phyloP scores from a whole-genome alignment of 768 basidiomycete species.

The Gymnopilus dilepis region DNA sequence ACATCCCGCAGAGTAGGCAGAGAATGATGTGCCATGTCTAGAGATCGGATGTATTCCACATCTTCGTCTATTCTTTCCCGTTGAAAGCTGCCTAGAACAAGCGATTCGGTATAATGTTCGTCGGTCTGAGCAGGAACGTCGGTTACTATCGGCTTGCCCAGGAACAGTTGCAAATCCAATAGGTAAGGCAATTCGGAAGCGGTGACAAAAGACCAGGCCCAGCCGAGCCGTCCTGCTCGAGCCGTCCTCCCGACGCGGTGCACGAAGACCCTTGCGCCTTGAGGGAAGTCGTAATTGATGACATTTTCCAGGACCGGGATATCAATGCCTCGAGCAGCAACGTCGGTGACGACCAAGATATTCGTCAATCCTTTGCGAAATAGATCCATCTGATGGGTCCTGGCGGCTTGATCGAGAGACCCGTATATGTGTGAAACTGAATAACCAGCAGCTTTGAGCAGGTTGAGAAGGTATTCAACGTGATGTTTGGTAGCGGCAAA shows the following conservation, averaged over 20 bases:
- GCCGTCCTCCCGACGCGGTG: slow-evolving; percentile 98
- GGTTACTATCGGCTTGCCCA: slow-evolving; percentile 75
- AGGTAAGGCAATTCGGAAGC: slow-evolving; percentile 87
- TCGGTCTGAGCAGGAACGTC: slow-evolving; percentile 57
- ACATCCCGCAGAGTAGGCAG: slow-evolving; percentile 75
- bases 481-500: slow-evolving; percentile 99
- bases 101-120: slow-evolving; percentile 68
- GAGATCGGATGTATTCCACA: slow-evolving; percentile 73
- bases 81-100: slow-evolving; percentile 84
- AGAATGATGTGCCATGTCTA: slow-evolving; percentile 68
- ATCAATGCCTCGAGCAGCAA: slow-evolving; percentile 97
- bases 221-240: slow-evolving; percentile 91
- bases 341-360: slow-evolving; percentile 95
- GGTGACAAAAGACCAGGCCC: slow-evolving; percentile 96
- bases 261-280: slow-evolving; percentile 90
- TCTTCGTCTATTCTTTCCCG: slow-evolving; percentile 84
- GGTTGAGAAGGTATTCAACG: slow-evolving; percentile 87
- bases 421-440: slow-evolving; percentile 95
- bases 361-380: slow-evolving; percentile 83
- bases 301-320: slow-evolving; percentile 97
- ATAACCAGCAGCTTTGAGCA: slow-evolving; percentile 84
- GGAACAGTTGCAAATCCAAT: slow-evolving; percentile 91
- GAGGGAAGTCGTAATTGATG: slow-evolving; percentile 97
- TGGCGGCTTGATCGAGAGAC: slow-evolving; percentile 89
- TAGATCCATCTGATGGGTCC: slow-evolving; percentile 87